Evolutionary conservation across 2,329 filamentous ascomycete species (phyloP).

Genomic region (Apiospora kogelbergensis): DNA sequence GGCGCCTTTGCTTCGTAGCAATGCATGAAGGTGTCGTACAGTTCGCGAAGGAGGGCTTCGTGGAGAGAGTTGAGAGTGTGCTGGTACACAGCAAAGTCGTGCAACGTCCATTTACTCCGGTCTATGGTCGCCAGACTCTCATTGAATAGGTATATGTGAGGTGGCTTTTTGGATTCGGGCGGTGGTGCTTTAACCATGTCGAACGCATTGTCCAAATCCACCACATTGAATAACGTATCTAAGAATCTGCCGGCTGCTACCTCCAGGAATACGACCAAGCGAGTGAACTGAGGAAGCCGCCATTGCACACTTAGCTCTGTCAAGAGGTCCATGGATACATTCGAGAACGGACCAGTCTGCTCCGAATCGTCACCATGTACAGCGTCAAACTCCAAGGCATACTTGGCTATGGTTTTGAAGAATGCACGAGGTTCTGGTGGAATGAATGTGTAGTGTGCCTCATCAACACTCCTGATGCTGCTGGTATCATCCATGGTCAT

Average conservation of each 20-base stretch:
- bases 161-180: conserved; percentile 63
- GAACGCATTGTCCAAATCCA: conserved; percentile 82
- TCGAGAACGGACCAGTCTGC: conserved; percentile 62
- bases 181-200: conserved; percentile 75
- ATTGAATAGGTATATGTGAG: conserved; percentile 52
- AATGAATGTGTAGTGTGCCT: conserved; percentile 82
- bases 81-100: conserved; percentile 71
- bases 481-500: conserved; percentile 60
- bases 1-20: conserved; percentile 90
- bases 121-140: conserved; percentile 56
- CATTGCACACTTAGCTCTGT: conserved; percentile 84
- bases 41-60: conserved; percentile 79
- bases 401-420: conserved; percentile 79
- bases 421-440: conserved; percentile 79
- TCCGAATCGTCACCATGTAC: conserved; percentile 53
- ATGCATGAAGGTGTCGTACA: conserved; percentile 83
- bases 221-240: conserved; percentile 76
- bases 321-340: conserved; percentile 77
- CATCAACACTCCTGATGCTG: conserved; percentile 55
- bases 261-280: conserved; percentile 80
- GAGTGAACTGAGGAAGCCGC: conserved; percentile 82
- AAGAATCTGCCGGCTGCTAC: conserved; percentile 82
- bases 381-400: conserved; percentile 68
- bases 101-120: conserved; percentile 64
- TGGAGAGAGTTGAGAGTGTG: conserved; percentile 73